Conservation (phyloP, 2,329 filamentous ascomycete genomes). For the Nigrospora oryzae region DNA sequence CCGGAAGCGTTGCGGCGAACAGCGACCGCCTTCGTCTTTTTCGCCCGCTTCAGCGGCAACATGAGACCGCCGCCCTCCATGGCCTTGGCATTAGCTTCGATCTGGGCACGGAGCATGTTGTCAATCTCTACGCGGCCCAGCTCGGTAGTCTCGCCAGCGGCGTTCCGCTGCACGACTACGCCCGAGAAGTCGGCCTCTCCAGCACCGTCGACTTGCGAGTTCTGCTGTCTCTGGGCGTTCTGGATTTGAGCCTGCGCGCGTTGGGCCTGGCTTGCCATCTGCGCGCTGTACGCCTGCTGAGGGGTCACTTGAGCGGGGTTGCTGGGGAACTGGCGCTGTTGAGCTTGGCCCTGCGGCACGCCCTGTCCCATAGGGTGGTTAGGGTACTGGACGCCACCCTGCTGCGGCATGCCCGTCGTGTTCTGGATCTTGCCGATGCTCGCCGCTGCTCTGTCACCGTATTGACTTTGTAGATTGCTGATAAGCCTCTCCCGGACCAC, state of each 20-base stretch:
- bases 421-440: constrained; percentile 57
- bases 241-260: constrained; percentile 13
- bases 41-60: constrained; percentile 57
- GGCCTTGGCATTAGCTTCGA: constrained; percentile 54
- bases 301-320: too few species aligned
- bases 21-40: constrained; percentile 28
- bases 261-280: background rate
- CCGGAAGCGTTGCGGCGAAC: constrained; percentile 19
- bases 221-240: constrained; percentile 31
- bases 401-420: constrained; percentile 10
- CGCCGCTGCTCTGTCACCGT: constrained; percentile 54
- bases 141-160: constrained; percentile 43
- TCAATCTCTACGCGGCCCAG: constrained; percentile 59
- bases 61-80: constrained; percentile 72
- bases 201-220: constrained; percentile 69
- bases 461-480: constrained; percentile 48
- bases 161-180: constrained; percentile 49
- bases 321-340: constrained; percentile 18
- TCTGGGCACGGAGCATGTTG: constrained; percentile 57
- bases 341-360: constrained; percentile 2
- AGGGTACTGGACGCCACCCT: constrained; percentile 12
- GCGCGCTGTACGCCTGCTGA: too few species aligned
- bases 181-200: constrained; percentile 51
- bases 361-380: constrained; percentile 11
- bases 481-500: constrained; percentile 30